Conservation (phyloP, 1,284 basidiomycete genomes). For the Coniferiporia sulphurascens region DNA sequence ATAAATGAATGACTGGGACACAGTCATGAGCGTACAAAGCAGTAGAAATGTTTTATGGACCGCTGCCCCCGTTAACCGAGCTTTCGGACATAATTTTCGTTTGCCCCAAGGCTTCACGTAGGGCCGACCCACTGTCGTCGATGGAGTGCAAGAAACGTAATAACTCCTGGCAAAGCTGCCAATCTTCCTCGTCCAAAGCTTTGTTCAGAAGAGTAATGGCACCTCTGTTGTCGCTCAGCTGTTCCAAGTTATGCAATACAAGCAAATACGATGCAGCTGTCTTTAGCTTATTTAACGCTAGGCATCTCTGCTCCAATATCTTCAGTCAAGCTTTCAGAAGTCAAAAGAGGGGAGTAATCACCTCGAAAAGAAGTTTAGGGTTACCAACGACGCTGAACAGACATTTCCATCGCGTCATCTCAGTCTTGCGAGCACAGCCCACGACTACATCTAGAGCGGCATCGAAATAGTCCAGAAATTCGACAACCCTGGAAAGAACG, state of each 20-base stretch:
- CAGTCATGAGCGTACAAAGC: neutral
- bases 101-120: slow-evolving; percentile 55
- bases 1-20: neutral
- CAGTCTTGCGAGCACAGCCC: slow-evolving; percentile 94
- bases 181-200: slow-evolving; percentile 72
- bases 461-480: slow-evolving; percentile 94
- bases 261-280: slow-evolving; percentile 93
- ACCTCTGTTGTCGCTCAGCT: slow-evolving; percentile 74
- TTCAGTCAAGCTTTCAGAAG: slow-evolving; percentile 3
- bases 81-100: slow-evolving; percentile 22
- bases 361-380: slow-evolving; percentile 89
- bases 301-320: slow-evolving; percentile 54
- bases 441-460: slow-evolving; percentile 90
- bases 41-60: neutral
- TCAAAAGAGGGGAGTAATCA: slow-evolving; percentile 24
- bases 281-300: slow-evolving; percentile 70
- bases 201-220: slow-evolving; percentile 72
- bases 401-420: slow-evolving; percentile 85
- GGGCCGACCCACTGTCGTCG: slow-evolving; percentile 75
- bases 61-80: slow-evolving; percentile 8
- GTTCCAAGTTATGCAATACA: slow-evolving; percentile 90
- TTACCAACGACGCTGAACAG: slow-evolving; percentile 90
- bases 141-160: slow-evolving; percentile 89
- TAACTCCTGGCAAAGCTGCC: slow-evolving; percentile 82
- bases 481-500: slow-evolving; percentile 69